These are phyloP conservation scores for Silene noctiflora DNA, from an alignment of 179 eudicot species.

Conservation along the genomic window DNA sequence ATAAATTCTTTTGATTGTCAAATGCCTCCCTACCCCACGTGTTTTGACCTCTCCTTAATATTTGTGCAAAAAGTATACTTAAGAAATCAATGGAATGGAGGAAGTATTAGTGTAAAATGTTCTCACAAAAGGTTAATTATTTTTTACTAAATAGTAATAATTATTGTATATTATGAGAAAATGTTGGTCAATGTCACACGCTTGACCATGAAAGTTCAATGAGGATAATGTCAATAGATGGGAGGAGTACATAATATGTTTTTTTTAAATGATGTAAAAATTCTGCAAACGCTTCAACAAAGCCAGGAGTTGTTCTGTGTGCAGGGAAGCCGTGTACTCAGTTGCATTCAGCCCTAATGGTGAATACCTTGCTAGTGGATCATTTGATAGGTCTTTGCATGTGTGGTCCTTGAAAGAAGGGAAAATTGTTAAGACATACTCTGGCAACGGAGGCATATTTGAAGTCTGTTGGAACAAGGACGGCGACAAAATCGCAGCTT, in stretches of 20 bases:
- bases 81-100: too few relatives aligned
- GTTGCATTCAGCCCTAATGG: conserved; percentile 86
- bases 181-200: not conserved
- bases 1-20: too few relatives aligned
- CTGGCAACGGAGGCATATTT: conserved; percentile 74
- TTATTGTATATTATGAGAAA: too few relatives aligned
- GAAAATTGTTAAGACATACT: conserved; percentile 64
- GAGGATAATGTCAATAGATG: not conserved
- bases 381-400: conserved; percentile 63
- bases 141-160: too few relatives aligned
- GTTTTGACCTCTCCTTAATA: too few relatives aligned
- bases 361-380: conserved; percentile 79
- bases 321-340: conserved; percentile 86
- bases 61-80: too few relatives aligned
- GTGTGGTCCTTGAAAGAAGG: conserved; percentile 81
- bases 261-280: not conserved
- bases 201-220: not conserved
- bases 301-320: conserved; percentile 3
- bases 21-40: too few relatives aligned
- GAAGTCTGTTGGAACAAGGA: conserved; percentile 94
- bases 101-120: not conserved
- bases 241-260: not conserved
- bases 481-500: conserved; percentile 80
- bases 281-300: not conserved
- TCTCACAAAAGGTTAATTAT: too few relatives aligned